Evolutionary conservation across 192 early-diverging fungal species (phyloP).

Genomic region (Rhizophagus clarus): DNA sequence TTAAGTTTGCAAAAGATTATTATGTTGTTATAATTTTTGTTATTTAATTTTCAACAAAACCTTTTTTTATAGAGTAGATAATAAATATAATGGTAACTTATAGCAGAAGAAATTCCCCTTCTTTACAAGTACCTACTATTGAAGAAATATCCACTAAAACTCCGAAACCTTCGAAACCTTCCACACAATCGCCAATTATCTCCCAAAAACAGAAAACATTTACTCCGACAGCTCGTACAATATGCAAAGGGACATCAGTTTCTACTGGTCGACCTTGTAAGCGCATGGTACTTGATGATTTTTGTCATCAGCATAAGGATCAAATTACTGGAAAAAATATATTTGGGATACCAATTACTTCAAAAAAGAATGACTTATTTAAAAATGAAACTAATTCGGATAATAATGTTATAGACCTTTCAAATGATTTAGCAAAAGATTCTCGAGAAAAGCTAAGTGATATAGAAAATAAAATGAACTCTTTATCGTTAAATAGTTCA

Average conservation of each 20-base stretch:
- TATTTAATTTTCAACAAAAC: no score
- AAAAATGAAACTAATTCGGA: background rate
- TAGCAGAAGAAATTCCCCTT: no score
- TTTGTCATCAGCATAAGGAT: constrained; percentile 7
- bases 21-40: no score
- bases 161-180: no score
- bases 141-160: no score
- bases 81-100: no score
- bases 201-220: background rate
- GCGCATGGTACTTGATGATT: background rate
- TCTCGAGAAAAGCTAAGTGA: background rate
- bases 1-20: no score
- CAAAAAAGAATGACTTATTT: background rate
- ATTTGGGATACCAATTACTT: background rate
- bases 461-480: background rate
- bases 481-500: background rate
- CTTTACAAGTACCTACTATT: no score
- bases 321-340: background rate
- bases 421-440: no score
- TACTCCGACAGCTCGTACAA: no score
- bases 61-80: no score
- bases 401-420: background rate
- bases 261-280: constrained; percentile 5
- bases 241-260: background rate
- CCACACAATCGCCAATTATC: no score